Evolutionary conservation across 139 green algal species (phyloP).

Genomic region (Limnomonas spitsbergensis): DNA sequence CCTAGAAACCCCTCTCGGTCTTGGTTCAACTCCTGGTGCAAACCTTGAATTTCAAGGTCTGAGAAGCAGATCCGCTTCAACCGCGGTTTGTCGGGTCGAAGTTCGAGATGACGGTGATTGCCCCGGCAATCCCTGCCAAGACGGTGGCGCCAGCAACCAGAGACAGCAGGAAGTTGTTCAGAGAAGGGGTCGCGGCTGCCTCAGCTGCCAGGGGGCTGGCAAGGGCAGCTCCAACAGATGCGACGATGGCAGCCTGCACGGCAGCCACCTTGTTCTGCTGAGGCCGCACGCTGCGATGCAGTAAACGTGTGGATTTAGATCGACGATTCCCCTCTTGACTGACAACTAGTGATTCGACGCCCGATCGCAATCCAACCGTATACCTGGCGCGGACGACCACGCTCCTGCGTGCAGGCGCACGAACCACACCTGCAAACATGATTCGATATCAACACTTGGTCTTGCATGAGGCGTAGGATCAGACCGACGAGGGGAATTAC

Average conservation of each 20-base stretch:
- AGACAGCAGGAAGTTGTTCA: constrained; percentile 89
- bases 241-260: constrained; percentile 47
- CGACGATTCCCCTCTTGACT: neutral
- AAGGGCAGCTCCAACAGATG: constrained; percentile 53
- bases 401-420: neutral
- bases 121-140: constrained; percentile 77
- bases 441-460: neutral
- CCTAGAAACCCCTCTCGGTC: too few relatives aligned
- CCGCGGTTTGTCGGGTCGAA: constrained; percentile 71
- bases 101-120: constrained; percentile 75
- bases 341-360: neutral
- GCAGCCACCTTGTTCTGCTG: neutral
- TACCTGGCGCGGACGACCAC: constrained; percentile 14
- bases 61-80: too few relatives aligned
- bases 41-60: too few relatives aligned
- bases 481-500: neutral
- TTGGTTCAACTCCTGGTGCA: too few relatives aligned
- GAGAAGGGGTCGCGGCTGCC: constrained; percentile 81
- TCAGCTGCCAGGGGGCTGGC: constrained; percentile 64
- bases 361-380: too few relatives aligned
- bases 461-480: neutral
- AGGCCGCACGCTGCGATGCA: too few relatives aligned
- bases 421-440: constrained; percentile 3
- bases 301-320: neutral
- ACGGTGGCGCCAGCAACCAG: constrained; percentile 83